Conservation (phyloP, 768 basidiomycete species). For the Lactifluus pinguis region DNA sequence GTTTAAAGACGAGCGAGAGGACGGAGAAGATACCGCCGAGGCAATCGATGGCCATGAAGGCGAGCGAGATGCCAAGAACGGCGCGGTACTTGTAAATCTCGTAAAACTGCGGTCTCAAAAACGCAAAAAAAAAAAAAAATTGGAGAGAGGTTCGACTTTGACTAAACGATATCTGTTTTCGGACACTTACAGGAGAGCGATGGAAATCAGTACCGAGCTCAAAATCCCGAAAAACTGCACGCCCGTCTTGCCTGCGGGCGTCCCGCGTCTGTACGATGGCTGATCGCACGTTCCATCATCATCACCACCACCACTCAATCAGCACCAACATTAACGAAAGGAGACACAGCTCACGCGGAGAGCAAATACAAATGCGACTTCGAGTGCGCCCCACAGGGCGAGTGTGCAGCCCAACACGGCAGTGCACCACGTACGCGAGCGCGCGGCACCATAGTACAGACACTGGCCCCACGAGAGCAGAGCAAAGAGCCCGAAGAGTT, state of each 20-base stretch:
- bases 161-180: no score
- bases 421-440: not conserved
- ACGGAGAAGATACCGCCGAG: conserved; percentile 62
- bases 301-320: not conserved
- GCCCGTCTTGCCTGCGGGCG: conserved; percentile 23
- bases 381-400: conserved; percentile 44
- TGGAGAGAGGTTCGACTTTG: not conserved
- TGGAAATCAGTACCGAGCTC: conserved; percentile 46
- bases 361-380: conserved; percentile 51
- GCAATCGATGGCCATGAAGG: conserved; percentile 63
- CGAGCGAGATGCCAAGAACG: conserved; percentile 58
- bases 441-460: no score
- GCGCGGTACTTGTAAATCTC: conserved; percentile 61
- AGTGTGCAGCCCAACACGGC: conserved; percentile 33
- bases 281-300: conserved; percentile 16
- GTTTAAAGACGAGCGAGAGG: conserved; percentile 59
- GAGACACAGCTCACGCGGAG: conserved; percentile 34
- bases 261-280: conserved; percentile 32
- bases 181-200: conserved; percentile 35
- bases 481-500: conserved; percentile 40
- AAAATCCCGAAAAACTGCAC: conserved; percentile 56
- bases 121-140: not conserved
- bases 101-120: conserved; percentile 52
- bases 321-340: not conserved
- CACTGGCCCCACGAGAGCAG: no score